These are phyloP conservation scores for Celoporthe dispersa DNA, from an alignment of 2,329 filamentous ascomycete genomes.

Conservation along the genomic window DNA sequence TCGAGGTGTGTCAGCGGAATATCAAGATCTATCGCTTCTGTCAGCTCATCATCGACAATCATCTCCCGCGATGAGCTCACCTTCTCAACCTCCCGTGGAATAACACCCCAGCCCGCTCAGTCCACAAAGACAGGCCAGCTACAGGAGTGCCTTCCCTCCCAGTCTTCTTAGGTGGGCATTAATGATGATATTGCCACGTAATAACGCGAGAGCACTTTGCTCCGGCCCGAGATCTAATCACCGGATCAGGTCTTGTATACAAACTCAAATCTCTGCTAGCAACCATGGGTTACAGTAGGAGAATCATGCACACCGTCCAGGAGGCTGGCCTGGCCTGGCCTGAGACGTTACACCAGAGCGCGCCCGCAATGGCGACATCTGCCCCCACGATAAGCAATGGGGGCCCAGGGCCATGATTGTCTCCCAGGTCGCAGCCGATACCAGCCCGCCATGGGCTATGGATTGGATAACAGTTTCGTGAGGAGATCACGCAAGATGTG, in stretches of 20 bases:
- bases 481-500: not conserved
- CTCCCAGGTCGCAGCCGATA: not conserved
- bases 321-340: not conserved
- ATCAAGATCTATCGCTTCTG: not conserved
- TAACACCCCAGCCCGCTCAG: not conserved
- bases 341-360: not conserved
- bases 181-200: not conserved
- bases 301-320: not conserved
- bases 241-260: not conserved
- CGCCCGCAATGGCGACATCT: slow-evolving; percentile 10
- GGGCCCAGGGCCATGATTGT: not conserved
- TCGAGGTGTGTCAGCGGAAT: not conserved
- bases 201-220: not conserved
- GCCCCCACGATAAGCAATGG: slow-evolving; percentile 8
- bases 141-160: too few relatives aligned
- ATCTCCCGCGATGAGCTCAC: not conserved
- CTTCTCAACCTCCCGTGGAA: not conserved
- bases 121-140: not conserved
- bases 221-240: not conserved
- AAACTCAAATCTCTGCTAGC: not conserved
- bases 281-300: not conserved
- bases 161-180: not conserved
- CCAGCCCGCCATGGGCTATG: not conserved
- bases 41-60: not conserved
- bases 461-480: not conserved